Conservation (phyloP, 2,329 filamentous ascomycete species). For the Nannizziopsis barbatae region DNA sequence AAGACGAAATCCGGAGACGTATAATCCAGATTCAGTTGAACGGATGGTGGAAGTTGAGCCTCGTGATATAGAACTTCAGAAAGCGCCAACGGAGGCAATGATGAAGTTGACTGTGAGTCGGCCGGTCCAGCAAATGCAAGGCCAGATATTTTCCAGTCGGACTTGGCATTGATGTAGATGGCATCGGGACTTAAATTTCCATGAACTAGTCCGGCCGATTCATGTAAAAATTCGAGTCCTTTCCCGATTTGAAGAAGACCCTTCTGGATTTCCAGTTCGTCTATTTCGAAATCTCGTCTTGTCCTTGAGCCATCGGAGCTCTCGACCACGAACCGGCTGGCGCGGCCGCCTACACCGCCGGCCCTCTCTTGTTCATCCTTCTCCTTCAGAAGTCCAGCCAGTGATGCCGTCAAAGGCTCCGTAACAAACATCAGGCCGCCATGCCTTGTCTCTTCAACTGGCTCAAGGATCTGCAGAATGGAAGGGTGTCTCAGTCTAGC, state of each 20-base stretch:
- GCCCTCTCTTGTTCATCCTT: conserved; percentile 76
- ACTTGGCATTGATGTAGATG: conserved; percentile 90
- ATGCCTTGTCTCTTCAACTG: conserved; percentile 83
- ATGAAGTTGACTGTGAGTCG: conserved; percentile 62
- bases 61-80: conserved; percentile 79
- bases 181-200: conserved; percentile 90
- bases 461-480: conserved; percentile 83
- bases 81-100: conserved; percentile 67
- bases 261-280: conserved; percentile 96
- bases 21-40: conserved; percentile 87
- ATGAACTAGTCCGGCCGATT: conserved; percentile 87
- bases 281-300: conserved; percentile 77
- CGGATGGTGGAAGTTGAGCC: conserved; percentile 63
- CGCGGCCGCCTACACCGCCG: conserved; percentile 56
- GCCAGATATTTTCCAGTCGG: conserved; percentile 98
- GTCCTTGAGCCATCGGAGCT: conserved; percentile 61
- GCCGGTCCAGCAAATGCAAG: conserved; percentile 77
- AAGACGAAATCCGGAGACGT: conserved; percentile 90
- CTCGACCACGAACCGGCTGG: conserved; percentile 70
- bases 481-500: conserved; percentile 83
- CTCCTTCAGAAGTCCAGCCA: conserved; percentile 68
- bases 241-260: conserved; percentile 86
- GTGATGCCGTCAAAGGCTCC: conserved; percentile 78
- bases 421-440: conserved; percentile 94
- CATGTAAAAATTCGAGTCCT: conserved; percentile 87